These are phyloP conservation scores for Hypomontagnella submonticulosa DNA, from an alignment of 495 filamentous ascomycete species.

Conservation along the genomic window DNA sequence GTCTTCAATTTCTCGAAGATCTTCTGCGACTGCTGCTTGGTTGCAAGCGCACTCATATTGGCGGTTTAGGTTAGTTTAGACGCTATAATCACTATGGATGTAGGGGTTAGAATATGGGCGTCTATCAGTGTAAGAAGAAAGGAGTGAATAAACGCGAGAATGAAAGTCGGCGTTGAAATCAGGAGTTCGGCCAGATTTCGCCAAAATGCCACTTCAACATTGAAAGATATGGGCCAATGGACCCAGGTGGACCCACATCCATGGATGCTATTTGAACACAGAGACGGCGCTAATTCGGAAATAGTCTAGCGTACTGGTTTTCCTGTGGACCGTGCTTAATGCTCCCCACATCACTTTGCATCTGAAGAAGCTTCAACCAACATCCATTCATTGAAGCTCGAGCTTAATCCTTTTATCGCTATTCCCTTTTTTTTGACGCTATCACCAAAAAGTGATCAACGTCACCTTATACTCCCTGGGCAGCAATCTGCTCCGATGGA, in stretches of 20 bases:
- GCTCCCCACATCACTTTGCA: constrained; percentile 29
- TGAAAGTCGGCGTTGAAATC: constrained; percentile 67
- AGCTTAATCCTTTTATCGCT: not conserved
- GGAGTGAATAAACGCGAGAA: constrained; percentile 72
- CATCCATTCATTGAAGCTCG: not conserved
- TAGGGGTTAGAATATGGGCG: not conserved
- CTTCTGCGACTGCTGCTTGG: constrained; percentile 94
- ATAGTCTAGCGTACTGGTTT: not conserved
- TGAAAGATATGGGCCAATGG: constrained; percentile 11
- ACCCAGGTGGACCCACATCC: constrained; percentile 15
- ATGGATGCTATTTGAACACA: constrained; percentile 2
- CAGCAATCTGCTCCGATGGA: constrained; percentile 27
- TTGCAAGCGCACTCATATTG: constrained; percentile 82
- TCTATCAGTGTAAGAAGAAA: constrained; percentile 57
- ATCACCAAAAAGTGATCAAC: constrained; percentile 6
- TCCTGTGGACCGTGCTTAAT: not conserved
- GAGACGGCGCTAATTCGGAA: constrained; percentile 14
- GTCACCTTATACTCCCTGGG: constrained; percentile 5
- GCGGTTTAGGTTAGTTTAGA: constrained; percentile 40
- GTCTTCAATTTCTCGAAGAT: constrained; percentile 97
- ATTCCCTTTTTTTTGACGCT: not conserved
- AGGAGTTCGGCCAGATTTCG: constrained; percentile 53
- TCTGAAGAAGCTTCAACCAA: constrained; percentile 35
- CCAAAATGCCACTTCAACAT: constrained; percentile 42
- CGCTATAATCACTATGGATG: constrained; percentile 1